Evolutionary conservation across 768 basidiomycete species (phyloP).

Genomic region (Symmetrospora coprosmae): DNA sequence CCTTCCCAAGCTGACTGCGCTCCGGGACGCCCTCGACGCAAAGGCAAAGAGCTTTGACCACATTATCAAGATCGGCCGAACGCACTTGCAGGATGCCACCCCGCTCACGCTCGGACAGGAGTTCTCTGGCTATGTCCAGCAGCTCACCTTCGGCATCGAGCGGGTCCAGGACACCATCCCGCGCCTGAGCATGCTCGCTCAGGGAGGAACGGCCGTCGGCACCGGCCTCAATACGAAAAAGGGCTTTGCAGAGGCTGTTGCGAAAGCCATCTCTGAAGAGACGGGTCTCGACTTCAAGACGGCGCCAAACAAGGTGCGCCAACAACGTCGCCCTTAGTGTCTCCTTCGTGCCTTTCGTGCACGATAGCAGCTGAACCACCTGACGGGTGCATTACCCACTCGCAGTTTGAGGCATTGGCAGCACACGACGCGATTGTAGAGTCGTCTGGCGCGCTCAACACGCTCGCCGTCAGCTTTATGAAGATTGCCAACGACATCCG

Average conservation of each 20-base stretch:
- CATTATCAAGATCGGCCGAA: slow-evolving; percentile 97
- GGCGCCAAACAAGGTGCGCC: slow-evolving; percentile 82
- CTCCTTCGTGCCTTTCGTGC: too few relatives aligned
- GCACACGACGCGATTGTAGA: slow-evolving; percentile 97
- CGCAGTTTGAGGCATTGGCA: slow-evolving; percentile 88
- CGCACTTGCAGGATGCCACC: slow-evolving; percentile 92
- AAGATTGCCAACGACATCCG: slow-evolving; percentile 99
- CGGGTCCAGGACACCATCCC: slow-evolving; percentile 68
- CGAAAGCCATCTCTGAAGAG: slow-evolving; percentile 74
- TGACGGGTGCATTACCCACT: too few relatives aligned
- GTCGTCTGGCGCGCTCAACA: slow-evolving; percentile 90
- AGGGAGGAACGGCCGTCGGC: slow-evolving; percentile 96
- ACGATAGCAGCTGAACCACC: too few relatives aligned
- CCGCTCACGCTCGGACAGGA: slow-evolving; percentile 96
- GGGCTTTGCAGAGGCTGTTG: slow-evolving; percentile 91
- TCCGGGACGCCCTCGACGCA: slow-evolving; percentile 66
- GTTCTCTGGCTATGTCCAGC: slow-evolving; percentile 95
- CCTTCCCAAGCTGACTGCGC: slow-evolving; percentile 68
- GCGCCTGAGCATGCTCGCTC: slow-evolving; percentile 73
- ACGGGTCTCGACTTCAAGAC: slow-evolving; percentile 86
- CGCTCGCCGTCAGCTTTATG: slow-evolving; percentile 90
- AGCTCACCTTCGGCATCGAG: slow-evolving; percentile 76
- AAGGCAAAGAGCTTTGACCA: slow-evolving; percentile 71
- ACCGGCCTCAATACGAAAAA: slow-evolving; percentile 93
- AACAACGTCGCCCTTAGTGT: too few relatives aligned